These are phyloP conservation scores for Dactylellina parvicollis DNA, from an alignment of 2,329 filamentous ascomycete genomes.

Conservation along the genomic window DNA sequence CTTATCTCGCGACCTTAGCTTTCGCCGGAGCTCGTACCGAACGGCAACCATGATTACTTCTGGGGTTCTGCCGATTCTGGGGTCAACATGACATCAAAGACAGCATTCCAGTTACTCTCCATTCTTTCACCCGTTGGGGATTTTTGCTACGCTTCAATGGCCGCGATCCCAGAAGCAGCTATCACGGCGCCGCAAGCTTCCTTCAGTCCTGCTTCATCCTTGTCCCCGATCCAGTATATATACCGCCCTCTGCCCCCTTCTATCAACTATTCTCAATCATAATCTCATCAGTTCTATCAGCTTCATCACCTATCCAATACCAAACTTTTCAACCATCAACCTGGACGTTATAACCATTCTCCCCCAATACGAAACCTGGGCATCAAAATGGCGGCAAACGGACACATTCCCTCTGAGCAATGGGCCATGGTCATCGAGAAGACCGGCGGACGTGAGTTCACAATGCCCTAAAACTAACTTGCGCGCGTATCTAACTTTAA, in stretches of 20 bases:
- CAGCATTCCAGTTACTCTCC: background rate
- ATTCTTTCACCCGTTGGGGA: background rate
- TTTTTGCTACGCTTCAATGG: conserved; percentile 9
- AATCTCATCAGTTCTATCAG: conserved; percentile 14
- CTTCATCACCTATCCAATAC: background rate
- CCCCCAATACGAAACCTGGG: conserved; percentile 32
- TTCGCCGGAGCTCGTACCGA: background rate
- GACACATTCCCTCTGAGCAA: conserved; percentile 77
- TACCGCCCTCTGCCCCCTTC: background rate
- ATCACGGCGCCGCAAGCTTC: conserved; percentile 10
- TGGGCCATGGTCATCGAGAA: conserved; percentile 92
- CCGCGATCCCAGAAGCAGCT: background rate
- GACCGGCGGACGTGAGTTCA: conserved; percentile 72
- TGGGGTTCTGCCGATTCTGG: conserved; percentile 30
- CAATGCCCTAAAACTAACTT: conserved; percentile 55
- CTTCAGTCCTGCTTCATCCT: conserved; percentile 42
- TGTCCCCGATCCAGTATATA: conserved; percentile 39
- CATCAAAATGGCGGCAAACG: conserved; percentile 62
- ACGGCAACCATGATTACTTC: background rate
- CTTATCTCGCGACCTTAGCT: background rate
- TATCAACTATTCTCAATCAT: background rate
- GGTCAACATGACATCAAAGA: conserved; percentile 12
- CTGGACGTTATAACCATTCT: conserved; percentile 39
- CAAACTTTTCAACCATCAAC: background rate
- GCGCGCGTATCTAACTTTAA: conserved; percentile 57